Base-by-base conservation (phyloP, 2,329 filamentous ascomycete genomes). In the Botrytis aclada region DNA sequence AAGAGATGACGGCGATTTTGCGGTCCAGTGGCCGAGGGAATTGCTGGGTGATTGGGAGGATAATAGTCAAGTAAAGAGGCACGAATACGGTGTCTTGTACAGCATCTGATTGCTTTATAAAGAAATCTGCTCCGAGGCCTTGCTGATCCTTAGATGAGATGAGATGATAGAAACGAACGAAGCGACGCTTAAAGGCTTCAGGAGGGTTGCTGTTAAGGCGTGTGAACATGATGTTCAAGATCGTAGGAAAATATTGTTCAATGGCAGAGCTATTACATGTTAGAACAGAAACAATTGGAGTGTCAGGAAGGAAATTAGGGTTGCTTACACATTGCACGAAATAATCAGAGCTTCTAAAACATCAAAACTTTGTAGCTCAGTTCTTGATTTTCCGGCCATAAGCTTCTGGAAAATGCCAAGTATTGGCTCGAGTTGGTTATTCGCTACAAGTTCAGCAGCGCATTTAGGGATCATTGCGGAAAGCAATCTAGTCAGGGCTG, bases 331-430 rank as follows among this genome's bases (percentile, higher is more conserved):
- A 25, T 93, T 89, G 79, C 97, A 92, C 14, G 89, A 88, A 66
- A 88, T 86, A 74, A 97, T 85, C 69, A 97, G 86, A 6, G 91
- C 88, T 80, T 99, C 96, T 74, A 99, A 86, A 64, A 99, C 87
- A 80, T 99, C 96, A 79, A 98, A 97, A 0, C 91, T 93, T 79
- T 95, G 91, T 32, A 89, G 86, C 81, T 99, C 96, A 66, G 95
- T 95, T 69, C 75, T 78, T 25, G 77, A 70, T 69, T 80, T 81
- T 77, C 88, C 90, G 4, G 88, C 87, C 60, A 98, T 86, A 18
- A 99, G 88, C 79, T 93, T 95, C 82, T 98, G 95, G 86, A 98
- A 99, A 75, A 99, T 96, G 73, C 94, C 93, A n/a, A 99, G 87
- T 66, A 98, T 90, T 5, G 93, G 90, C 80, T 97, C 93, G 58